Percentiles rank a stretch among this genome's conserved stretches.
Conservation (phyloP, 2,329 filamentous ascomycete species). For the Endothia cerciana region DNA sequence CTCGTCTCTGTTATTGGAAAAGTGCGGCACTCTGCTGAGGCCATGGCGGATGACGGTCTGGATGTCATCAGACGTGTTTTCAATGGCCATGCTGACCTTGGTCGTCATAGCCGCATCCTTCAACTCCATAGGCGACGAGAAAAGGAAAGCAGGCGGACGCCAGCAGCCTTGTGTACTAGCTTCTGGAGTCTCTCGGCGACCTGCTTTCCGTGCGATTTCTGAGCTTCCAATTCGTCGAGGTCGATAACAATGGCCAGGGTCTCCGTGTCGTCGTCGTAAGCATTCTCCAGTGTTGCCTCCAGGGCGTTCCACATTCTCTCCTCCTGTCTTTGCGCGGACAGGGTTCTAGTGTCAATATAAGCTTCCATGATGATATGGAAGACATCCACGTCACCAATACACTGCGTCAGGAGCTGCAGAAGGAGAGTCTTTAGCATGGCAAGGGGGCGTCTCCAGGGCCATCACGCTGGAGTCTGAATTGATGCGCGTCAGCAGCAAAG, state of each 20-base stretch:
- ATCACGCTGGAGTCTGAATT: conserved; percentile 8
- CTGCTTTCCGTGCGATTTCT: neutral
- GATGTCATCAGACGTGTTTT: conserved; percentile 10
- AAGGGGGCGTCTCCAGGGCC: conserved; percentile 9
- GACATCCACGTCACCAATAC: conserved; percentile 3
- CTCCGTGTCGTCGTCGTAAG: neutral
- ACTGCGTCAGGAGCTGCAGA: conserved; percentile 8
- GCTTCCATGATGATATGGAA: conserved; percentile 10
- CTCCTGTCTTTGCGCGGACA: neutral
- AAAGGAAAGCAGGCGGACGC: conserved; percentile 8
- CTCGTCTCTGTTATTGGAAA: conserved; percentile 1
- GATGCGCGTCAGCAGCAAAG: neutral
- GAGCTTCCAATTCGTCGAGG: conserved; percentile 9
- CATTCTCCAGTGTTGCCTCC: neutral
- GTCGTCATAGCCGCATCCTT: neutral
- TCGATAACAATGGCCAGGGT: conserved; percentile 8
- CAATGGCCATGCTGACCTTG: conserved; percentile 1
- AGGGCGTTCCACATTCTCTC: conserved; percentile 3
- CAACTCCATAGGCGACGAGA: conserved; percentile 6
- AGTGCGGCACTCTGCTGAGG: neutral
- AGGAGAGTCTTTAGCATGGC: conserved; percentile 9
- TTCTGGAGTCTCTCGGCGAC: conserved; percentile 11
- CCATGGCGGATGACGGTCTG: conserved; percentile 9
- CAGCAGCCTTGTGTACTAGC: neutral
- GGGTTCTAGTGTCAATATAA: neutral